Percentiles rank a stretch among this genome's conserved stretches.
Conservation (phyloP, 2,329 filamentous ascomycete species). For the Calonectria pseudoreteaudii region DNA sequence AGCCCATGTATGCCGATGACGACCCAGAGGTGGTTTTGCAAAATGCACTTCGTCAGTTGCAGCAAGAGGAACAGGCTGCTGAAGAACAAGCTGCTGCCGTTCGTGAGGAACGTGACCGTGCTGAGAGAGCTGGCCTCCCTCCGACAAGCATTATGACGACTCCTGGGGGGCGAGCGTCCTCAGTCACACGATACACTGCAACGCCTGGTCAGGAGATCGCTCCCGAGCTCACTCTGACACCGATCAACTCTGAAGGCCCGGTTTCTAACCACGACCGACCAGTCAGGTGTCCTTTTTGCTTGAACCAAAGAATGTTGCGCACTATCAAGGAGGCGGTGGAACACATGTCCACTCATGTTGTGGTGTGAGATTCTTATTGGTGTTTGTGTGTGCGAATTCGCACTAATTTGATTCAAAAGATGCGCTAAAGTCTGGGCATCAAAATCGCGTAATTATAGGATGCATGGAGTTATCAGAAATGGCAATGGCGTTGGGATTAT, state of each 20-base stretch:
- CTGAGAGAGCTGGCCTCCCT: constrained; percentile 52
- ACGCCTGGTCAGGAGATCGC: constrained; percentile 50
- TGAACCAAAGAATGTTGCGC: constrained; percentile 71
- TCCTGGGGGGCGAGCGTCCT: constrained; percentile 42
- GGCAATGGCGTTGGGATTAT: constrained; percentile 11
- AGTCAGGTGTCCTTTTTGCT: constrained; percentile 69
- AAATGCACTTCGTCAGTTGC: constrained; percentile 68
- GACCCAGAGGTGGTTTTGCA: constrained; percentile 70
- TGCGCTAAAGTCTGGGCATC: neutral
- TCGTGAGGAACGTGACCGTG: constrained; percentile 64
- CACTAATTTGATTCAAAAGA: neutral
- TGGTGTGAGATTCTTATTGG: constrained; percentile 51
- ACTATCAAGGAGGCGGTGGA: constrained; percentile 72
- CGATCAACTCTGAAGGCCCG: constrained; percentile 63
- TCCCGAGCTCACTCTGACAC: constrained; percentile 64
- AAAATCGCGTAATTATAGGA: neutral
- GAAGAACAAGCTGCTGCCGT: constrained; percentile 68
- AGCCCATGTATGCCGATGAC: constrained; percentile 60
- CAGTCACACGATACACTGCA: constrained; percentile 48
- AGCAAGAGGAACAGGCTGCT: constrained; percentile 69
- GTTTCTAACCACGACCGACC: constrained; percentile 61
- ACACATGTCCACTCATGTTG: constrained; percentile 71
- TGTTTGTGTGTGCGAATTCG: neutral
- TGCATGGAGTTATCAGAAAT: constrained; percentile 16
- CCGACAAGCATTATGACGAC: constrained; percentile 49